phyloP scores from a whole-genome alignment of 305 asterid genomes.

The Solanum hybrid region DNA sequence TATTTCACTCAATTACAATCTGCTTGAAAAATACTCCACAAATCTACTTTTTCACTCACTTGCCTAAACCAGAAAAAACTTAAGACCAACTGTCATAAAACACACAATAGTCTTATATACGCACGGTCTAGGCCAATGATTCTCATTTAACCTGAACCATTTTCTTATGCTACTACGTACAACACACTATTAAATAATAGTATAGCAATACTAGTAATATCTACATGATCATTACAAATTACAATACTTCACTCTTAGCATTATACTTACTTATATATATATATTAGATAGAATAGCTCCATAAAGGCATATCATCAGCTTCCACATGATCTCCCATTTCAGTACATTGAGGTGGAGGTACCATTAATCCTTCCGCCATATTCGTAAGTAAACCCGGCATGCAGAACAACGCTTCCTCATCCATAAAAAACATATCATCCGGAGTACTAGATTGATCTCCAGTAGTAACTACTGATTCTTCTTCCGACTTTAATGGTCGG shows the following conservation, averaged over 20 bases:
- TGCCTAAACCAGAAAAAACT: neutral
- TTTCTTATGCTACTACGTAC: neutral
- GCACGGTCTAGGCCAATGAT: neutral
- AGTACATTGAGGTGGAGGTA: conserved; percentile 39
- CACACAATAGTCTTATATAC: neutral
- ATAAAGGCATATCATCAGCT: conserved; percentile 37
- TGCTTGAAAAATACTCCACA: neutral
- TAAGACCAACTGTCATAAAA: neutral
- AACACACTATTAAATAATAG: neutral
- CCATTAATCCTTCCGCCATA: conserved; percentile 75
- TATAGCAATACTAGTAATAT: neutral
- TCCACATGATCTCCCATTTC: conserved; percentile 9
- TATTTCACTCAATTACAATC: neutral
- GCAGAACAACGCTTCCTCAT: conserved; percentile 46
- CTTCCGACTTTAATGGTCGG: neutral
- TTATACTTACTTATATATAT: neutral
- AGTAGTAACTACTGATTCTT: neutral
- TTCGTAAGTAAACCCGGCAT: conserved; percentile 42
- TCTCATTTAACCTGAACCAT: neutral
- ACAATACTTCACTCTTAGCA: neutral
- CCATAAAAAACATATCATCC: conserved; percentile 19
- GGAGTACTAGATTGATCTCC: neutral
- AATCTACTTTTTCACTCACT: neutral
- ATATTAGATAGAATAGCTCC: conserved; percentile 36
- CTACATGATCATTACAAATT: neutral